Conservation (phyloP, 1,284 basidiomycete species). For the Ustilago sp. region DNA sequence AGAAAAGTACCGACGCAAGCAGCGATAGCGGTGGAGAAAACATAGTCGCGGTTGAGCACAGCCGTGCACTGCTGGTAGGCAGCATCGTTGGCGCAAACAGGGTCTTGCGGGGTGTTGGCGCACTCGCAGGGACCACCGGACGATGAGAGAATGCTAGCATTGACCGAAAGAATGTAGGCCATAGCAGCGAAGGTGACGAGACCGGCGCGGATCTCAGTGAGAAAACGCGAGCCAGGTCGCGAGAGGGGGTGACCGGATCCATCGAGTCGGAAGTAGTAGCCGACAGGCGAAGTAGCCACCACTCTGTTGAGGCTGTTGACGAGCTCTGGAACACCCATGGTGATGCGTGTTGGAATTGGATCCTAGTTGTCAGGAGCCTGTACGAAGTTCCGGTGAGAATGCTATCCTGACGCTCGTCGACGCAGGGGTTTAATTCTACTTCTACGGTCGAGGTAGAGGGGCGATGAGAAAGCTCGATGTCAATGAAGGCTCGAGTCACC, state of each 20-base stretch:
- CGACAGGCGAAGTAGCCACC: conserved; percentile 79
- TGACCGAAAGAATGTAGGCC: conserved; percentile 74
- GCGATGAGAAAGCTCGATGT: conserved; percentile 16
- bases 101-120: conserved; percentile 69
- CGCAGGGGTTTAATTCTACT: neutral
- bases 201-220: conserved; percentile 66
- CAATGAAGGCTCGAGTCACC: conserved; percentile 38
- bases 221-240: conserved; percentile 80
- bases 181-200: conserved; percentile 68
- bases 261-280: conserved; percentile 85
- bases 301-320: conserved; percentile 66
- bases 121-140: conserved; percentile 87
- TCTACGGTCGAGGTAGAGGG: neutral
- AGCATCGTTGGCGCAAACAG: conserved; percentile 73
- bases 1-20: conserved; percentile 80
- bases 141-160: conserved; percentile 77
- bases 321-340: conserved; percentile 32
- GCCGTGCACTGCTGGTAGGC: conserved; percentile 73
- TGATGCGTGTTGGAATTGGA: neutral
- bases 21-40: conserved; percentile 78
- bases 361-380: neutral
- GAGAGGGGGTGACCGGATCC: conserved; percentile 82
- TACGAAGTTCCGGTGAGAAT: neutral
- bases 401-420: neutral
- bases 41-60: conserved; percentile 65